A percentile compares a stretch with the other conserved stretches of the same genome.
These are phyloP conservation scores for Haplographium delicatum DNA, from an alignment of 495 filamentous ascomycete species.

Conservation along the genomic window DNA sequence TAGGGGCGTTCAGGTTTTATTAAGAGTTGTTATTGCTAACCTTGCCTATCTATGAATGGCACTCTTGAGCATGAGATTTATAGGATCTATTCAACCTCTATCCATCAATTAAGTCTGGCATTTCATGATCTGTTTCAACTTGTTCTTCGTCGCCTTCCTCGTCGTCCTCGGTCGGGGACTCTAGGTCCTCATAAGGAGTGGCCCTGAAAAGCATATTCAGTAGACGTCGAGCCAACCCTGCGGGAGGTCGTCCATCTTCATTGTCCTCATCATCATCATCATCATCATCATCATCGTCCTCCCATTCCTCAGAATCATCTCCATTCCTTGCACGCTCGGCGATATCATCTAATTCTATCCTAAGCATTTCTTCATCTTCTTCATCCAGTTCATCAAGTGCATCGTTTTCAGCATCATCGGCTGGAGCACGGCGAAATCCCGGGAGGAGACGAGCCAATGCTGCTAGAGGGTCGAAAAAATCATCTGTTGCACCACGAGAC, in stretches of 20 bases:
- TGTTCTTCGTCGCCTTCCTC: conserved; percentile 4
- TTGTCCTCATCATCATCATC: conserved; percentile 14
- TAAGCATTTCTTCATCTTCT: background rate
- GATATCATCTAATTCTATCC: no score
- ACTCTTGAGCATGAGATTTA: no score
- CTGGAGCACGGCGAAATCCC: background rate
- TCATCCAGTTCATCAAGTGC: background rate
- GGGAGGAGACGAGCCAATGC: conserved; percentile 12
- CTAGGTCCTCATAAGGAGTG: background rate
- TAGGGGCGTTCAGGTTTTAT: no score
- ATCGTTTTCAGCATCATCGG: conserved; percentile 8
- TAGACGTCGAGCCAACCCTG: background rate
- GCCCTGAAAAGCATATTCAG: conserved; percentile 7
- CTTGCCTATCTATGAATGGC: no score
- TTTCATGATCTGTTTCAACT: conserved; percentile 6
- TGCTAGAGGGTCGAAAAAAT: conserved; percentile 20
- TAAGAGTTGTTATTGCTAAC: no score
- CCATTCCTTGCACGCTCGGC: no score
- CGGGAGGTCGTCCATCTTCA: background rate
- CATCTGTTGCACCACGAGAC: background rate
- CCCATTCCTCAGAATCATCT: no score
- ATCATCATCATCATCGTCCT: conserved; percentile 13
- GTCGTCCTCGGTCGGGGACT: background rate
- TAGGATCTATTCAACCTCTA: no score
- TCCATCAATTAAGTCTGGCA: conserved; percentile 7